phyloP scores from a whole-genome alignment of 2,329 filamentous ascomycete genomes.

The Myotisia sp. region DNA sequence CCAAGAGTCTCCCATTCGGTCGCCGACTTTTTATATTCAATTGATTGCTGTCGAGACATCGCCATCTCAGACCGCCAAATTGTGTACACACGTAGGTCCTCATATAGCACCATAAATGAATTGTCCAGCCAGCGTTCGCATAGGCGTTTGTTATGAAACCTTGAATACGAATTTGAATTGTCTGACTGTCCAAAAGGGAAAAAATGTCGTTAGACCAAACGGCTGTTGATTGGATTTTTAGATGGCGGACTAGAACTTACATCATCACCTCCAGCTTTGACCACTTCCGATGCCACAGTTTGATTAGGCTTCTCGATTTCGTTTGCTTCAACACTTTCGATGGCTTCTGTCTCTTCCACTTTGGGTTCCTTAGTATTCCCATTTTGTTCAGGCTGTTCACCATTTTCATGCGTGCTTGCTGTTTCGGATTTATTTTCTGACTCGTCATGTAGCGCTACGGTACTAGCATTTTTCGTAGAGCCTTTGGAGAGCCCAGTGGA shows the following conservation, averaged over 20 bases:
- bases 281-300: conserved; percentile 60
- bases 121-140: conserved; percentile 98
- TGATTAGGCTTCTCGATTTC: conserved; percentile 64
- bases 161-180: conserved; percentile 60
- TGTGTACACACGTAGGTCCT: conserved; percentile 93
- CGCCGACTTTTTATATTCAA: conserved; percentile 91
- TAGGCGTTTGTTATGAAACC: conserved; percentile 91
- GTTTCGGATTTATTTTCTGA: too few species aligned
- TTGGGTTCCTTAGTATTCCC: conserved; percentile 19
- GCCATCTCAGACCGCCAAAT: conserved; percentile 99
- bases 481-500: conserved; percentile 29
- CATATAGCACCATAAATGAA: conserved; percentile 97
- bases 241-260: conserved; percentile 31
- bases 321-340: conserved; percentile 9
- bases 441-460: conserved; percentile 49
- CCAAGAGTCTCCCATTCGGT: conserved; percentile 98
- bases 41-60: conserved; percentile 81
- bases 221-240: background rate
- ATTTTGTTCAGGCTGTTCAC: conserved; percentile 13
- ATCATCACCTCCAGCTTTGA: conserved; percentile 61
- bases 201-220: too few species aligned
- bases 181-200: conserved; percentile 35
- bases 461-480: conserved; percentile 58
- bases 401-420: conserved; percentile 35
- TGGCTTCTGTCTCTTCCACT: conserved; percentile 14